Conservation (phyloP, 2,329 filamentous ascomycete species). For the Cytospora paraplurivora region DNA sequence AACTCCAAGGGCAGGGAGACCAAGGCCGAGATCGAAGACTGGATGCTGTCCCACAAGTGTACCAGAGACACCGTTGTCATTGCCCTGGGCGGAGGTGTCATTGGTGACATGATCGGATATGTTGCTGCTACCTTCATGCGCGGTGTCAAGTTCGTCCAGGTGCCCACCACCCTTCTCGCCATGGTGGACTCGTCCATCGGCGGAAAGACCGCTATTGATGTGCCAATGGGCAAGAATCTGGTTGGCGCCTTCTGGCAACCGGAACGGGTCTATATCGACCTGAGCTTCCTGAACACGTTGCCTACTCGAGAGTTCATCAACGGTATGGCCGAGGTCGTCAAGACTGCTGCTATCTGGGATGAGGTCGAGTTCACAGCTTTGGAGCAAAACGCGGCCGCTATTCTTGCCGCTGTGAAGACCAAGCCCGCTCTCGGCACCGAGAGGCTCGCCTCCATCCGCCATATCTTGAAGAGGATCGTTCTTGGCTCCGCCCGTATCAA, state of each 20-base stretch:
- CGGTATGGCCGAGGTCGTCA: constrained; percentile 97
- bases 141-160: constrained; percentile 92
- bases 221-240: constrained; percentile 92
- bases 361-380: constrained; percentile 82
- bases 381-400: constrained; percentile 76
- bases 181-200: constrained; percentile 99
- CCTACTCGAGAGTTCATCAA: constrained; percentile 94
- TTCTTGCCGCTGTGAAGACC: constrained; percentile 71
- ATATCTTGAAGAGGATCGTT: constrained; percentile 76
- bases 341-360: constrained; percentile 96
- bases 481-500: constrained; percentile 91
- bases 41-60: constrained; percentile 91
- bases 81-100: constrained; percentile 92
- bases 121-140: constrained; percentile 99
- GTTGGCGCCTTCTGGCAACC: constrained; percentile 98
- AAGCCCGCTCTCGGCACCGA: constrained; percentile 52
- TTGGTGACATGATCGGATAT: constrained; percentile 97
- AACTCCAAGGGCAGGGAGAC: constrained; percentile 91
- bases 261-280: constrained; percentile 88
- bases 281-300: constrained; percentile 87
- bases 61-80: constrained; percentile 94
- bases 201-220: constrained; percentile 97
- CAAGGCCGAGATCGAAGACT: constrained; percentile 95
- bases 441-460: constrained; percentile 66
- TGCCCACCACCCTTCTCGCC: constrained; percentile 88